Percentiles rank a stretch among this genome's conserved stretches.
Conservation (phyloP, 495 filamentous ascomycete species). For the Neurospora sp. region DNA sequence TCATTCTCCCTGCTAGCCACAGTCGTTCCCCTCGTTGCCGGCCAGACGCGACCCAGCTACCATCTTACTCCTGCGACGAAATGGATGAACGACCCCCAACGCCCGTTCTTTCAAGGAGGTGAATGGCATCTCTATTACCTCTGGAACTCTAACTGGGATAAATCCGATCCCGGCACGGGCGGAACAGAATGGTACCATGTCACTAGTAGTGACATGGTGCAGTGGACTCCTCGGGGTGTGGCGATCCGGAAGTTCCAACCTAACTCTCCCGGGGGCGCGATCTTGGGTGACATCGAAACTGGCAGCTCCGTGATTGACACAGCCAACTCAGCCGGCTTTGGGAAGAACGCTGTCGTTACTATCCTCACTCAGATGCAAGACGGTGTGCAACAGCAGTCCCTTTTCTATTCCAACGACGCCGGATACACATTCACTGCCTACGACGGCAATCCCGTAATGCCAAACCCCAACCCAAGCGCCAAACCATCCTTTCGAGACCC, state of each 20-base stretch:
- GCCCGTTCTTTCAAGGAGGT: neutral
- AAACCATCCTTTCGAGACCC: neutral
- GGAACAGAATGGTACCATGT: neutral
- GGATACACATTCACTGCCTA: neutral
- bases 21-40: neutral
- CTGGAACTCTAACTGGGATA: neutral
- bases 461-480: neutral
- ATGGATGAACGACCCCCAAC: neutral
- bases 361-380: neutral
- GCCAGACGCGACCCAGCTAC: neutral
- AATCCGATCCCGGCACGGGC: neutral
- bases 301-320: neutral
- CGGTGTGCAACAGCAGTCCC: neutral
- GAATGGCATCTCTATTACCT: neutral
- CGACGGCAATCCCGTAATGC: neutral
- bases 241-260: neutral
- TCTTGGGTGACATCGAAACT: neutral
- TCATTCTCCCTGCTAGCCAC: neutral
- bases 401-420: neutral
- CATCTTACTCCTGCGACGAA: neutral
- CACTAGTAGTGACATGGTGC: neutral
- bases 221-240: neutral
- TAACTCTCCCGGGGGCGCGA: neutral
- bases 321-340: neutral
- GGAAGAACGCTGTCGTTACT: neutral